Percentiles rank a stretch among this genome's conserved stretches.
These are phyloP conservation scores for Cydonia oblonga DNA, from an alignment of 331 rosid species.

Conservation along the genomic window DNA sequence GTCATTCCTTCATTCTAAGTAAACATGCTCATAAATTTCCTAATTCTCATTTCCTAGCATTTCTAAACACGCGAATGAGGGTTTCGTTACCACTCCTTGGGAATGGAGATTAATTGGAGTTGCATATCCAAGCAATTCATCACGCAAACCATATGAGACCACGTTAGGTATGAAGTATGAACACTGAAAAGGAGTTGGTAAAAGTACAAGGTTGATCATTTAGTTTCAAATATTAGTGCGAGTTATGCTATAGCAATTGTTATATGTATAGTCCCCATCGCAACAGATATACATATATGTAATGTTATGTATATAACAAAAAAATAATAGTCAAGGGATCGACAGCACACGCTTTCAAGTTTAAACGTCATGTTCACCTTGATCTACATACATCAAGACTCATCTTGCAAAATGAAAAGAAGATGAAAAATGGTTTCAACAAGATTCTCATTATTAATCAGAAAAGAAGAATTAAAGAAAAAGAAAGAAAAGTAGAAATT, in stretches of 20 bases:
- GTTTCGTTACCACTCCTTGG: too few species aligned
- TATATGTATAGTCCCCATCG: background rate
- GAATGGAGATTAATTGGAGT: too few species aligned
- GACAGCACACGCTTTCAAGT: background rate
- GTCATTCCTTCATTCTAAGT: background rate
- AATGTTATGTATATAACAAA: too few species aligned
- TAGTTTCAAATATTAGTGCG: too few species aligned
- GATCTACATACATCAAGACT: background rate
- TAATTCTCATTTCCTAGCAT: too few species aligned
- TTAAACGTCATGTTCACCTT: background rate
- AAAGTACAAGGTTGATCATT: background rate
- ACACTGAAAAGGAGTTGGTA: background rate
- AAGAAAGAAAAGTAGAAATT: background rate
- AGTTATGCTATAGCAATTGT: background rate
- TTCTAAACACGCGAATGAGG: too few species aligned
- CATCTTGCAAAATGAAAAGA: constrained; percentile 12
- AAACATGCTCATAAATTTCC: too few species aligned
- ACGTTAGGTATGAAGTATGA: background rate
- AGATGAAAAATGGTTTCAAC: constrained; percentile 1
- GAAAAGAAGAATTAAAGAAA: background rate
- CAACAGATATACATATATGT: too few species aligned
- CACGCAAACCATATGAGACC: background rate
- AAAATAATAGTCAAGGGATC: background rate
- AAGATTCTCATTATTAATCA: constrained; percentile 6
- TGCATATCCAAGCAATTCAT: background rate